phyloP scores from a whole-genome alignment of 768 basidiomycete genomes.

The Termitomyces titanicus region DNA sequence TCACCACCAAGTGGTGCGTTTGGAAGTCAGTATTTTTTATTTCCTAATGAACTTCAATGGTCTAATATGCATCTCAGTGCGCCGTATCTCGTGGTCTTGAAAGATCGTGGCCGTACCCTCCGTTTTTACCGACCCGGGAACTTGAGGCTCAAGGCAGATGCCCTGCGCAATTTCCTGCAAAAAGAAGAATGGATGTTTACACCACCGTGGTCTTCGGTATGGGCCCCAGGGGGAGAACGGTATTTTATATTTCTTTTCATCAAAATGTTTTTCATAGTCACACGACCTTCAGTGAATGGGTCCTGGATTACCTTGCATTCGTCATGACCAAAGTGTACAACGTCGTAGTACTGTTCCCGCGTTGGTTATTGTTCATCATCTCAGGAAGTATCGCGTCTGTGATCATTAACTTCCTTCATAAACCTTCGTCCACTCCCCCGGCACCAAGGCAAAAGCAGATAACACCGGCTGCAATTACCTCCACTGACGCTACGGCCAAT shows the following conservation, averaged over 20 bases:
- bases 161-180: conserved; percentile 63
- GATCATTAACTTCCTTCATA: conserved; percentile 63
- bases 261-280: not conserved
- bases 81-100: conserved; percentile 68
- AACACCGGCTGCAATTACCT: not conserved
- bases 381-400: conserved; percentile 69
- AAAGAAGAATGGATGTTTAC: conserved; percentile 59
- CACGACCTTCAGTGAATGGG: conserved; percentile 49
- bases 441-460: not conserved
- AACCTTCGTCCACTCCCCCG: conserved; percentile 7
- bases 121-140: conserved; percentile 73
- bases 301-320: conserved; percentile 58
- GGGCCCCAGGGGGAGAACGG: conserved; percentile 76
- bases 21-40: conserved; percentile 62
- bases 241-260: conserved; percentile 21
- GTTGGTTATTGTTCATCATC: conserved; percentile 63
- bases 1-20: conserved; percentile 84
- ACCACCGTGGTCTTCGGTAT: conserved; percentile 67
- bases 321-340: conserved; percentile 50
- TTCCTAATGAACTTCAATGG: not conserved
- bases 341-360: conserved; percentile 52
- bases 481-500: not conserved
- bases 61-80: conserved; percentile 44
- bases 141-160: conserved; percentile 55
- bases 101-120: conserved; percentile 71